Evolutionary conservation across 805 yeast genomes (phyloP), one percentile per base, ranked within the genome.

Genomic region (Kluyveromyces wickerhamii): DNA sequence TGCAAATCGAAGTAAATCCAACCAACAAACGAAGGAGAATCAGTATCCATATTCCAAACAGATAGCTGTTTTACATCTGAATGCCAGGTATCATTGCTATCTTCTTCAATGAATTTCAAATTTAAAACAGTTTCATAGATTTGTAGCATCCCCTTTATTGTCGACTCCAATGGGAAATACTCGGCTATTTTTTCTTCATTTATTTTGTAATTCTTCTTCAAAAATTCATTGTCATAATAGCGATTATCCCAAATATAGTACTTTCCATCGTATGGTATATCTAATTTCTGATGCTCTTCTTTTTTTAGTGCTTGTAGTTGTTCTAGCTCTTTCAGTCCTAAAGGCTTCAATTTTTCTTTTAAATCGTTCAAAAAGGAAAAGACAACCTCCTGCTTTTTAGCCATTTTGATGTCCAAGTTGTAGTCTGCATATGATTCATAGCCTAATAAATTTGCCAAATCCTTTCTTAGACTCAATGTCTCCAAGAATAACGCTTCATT

Each of bases 1-100:
- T 82, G 88, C 49, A 84, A 62, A 56, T 85, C 95, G 42, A 85
- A 74, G 58, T 77, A 80, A 29, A 85, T 59, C 73, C 83, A 79
- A 20, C 95, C 95, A 39, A 74, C 70, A 59, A 85, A 84, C 40
- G 66, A 70, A 11, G 77, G 76, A 1, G 47, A 43, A 19, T 54
- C 52, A 29, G 49, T 34, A 44, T 78, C 84, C 48, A 71, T 60
- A 42, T 71, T 69, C 79, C 82, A 82, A 35, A 81, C 86, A 2
- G 82, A 75, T 50, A 74, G 74, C 49, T 76, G 80, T 42, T 73
- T 74, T 12, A 82, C 92, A 52, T 84, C 94, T 36, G 68, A 71
- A 50, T 85, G 88, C 95, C 95, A 85, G 11, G 71, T 69, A 16
- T 56, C 47, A 6, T 59, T 59, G 4, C 62, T 61, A 10, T 54